Conservation (phyloP, 345 rosid species). For the Populus ilicifolia region DNA sequence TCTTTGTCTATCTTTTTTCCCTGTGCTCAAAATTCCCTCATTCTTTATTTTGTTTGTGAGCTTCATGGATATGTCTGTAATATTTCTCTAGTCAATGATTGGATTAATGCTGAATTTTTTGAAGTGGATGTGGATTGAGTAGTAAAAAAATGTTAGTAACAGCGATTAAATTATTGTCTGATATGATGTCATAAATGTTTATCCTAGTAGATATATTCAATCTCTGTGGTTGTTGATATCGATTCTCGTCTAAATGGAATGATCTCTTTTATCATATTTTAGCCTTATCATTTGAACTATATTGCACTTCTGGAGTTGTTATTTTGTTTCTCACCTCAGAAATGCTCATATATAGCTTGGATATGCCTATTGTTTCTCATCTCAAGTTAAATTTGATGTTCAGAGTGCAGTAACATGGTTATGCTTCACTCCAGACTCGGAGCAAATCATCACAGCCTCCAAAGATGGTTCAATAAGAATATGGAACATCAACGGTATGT, state of each 20-base stretch:
- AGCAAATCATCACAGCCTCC: slow-evolving; percentile 83
- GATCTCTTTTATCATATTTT: slow-evolving; percentile 1
- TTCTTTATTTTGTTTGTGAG: not conserved
- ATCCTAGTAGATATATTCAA: not conserved
- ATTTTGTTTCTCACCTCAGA: not conserved
- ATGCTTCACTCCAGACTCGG: slow-evolving; percentile 83
- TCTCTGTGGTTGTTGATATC: not conserved
- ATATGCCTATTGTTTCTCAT: slow-evolving; percentile 12
- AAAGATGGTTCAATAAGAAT: slow-evolving; percentile 85
- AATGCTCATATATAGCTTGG: not conserved
- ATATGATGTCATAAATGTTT: not conserved
- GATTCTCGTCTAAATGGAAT: not conserved
- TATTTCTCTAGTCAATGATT: not conserved
- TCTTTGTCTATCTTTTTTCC: too few relatives aligned
- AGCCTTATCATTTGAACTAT: not conserved
- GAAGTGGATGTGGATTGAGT: not conserved
- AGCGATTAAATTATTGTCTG: slow-evolving; percentile 8
- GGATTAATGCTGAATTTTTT: not conserved
- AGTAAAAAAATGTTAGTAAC: not conserved
- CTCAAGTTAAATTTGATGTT: slow-evolving; percentile 19
- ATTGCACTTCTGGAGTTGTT: not conserved
- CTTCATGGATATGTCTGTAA: not conserved
- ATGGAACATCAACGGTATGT: slow-evolving; percentile 92
- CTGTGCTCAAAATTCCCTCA: not conserved
- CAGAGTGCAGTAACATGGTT: slow-evolving; percentile 98